Conservation (phyloP, 2,329 filamentous ascomycete species). For the Fusarium tricinctum region DNA sequence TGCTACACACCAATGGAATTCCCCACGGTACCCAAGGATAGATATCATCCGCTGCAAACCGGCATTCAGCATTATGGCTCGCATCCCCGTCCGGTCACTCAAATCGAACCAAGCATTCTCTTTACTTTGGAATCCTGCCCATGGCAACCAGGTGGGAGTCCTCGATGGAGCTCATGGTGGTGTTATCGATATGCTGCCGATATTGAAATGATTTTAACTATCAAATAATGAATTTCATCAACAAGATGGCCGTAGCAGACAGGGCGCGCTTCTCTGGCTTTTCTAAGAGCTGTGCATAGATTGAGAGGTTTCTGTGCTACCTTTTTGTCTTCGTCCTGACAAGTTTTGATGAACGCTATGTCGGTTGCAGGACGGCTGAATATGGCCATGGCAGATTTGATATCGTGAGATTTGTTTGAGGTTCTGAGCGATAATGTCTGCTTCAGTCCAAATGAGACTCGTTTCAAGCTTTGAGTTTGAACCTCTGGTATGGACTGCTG, state of each 20-base stretch:
- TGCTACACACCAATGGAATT: too few species aligned
- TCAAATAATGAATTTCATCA: background rate
- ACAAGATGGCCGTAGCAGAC: conserved; percentile 21
- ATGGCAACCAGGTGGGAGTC: too few species aligned
- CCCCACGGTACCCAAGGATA: too few species aligned
- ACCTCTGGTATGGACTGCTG: background rate
- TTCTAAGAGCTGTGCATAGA: conserved; percentile 17
- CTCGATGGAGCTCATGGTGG: too few species aligned
- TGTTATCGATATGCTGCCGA: too few species aligned
- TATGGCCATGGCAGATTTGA: background rate
- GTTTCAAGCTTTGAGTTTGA: background rate
- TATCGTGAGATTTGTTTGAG: background rate
- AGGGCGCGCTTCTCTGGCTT: background rate
- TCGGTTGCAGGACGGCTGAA: background rate
- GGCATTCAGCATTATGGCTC: too few species aligned
- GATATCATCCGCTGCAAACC: too few species aligned
- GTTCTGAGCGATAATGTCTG: background rate
- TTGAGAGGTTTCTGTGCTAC: background rate
- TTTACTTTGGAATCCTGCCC: too few species aligned
- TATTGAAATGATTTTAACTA: too few species aligned
- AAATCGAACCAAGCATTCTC: too few species aligned
- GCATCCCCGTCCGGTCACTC: too few species aligned
- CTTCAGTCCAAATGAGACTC: background rate
- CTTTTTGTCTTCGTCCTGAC: rapidly evolving
- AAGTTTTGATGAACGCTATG: conserved; percentile 9